Percentiles rank a stretch among this genome's conserved stretches.
Evolutionary conservation across 495 filamentous ascomycete genomes (phyloP).

Genomic region (Xanthoparmelia taractica): DNA sequence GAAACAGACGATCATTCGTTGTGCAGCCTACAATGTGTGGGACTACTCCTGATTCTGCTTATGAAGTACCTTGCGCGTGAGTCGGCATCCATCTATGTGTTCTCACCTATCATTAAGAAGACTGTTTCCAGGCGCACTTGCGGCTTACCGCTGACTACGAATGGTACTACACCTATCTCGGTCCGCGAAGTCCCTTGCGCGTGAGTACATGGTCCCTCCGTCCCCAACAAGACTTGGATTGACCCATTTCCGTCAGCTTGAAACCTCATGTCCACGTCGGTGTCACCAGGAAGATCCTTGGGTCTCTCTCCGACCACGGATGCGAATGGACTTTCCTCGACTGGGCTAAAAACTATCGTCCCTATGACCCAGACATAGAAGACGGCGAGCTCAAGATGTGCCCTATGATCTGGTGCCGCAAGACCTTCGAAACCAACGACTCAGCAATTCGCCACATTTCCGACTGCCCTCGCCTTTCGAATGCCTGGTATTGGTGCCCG

Average conservation of each 20-base stretch:
- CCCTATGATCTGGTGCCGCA: slow-evolving; percentile 17
- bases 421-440: not conserved
- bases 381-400: slow-evolving; percentile 8
- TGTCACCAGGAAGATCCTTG: not conserved
- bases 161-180: not conserved
- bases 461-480: slow-evolving; percentile 7
- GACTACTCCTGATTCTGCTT: not conserved
- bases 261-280: not conserved
- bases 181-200: not conserved
- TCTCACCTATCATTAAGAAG: not conserved
- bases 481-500: slow-evolving; percentile 16
- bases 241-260: not conserved
- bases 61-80: slow-evolving; percentile 3
- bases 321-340: not conserved
- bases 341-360: slow-evolving; percentile 4
- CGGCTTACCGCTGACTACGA: not conserved
- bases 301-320: not conserved
- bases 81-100: not conserved
- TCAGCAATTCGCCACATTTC: not conserved
- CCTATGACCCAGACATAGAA: not conserved
- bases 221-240: not conserved
- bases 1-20: not conserved
- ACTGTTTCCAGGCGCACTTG: not conserved
- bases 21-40: slow-evolving; percentile 8
- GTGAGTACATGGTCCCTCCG: not conserved